Evolutionary conservation across 148 eudicot species (phyloP), one percentile per base, ranked within the genome.

Genomic region (Pharnaceum exiguum): DNA sequence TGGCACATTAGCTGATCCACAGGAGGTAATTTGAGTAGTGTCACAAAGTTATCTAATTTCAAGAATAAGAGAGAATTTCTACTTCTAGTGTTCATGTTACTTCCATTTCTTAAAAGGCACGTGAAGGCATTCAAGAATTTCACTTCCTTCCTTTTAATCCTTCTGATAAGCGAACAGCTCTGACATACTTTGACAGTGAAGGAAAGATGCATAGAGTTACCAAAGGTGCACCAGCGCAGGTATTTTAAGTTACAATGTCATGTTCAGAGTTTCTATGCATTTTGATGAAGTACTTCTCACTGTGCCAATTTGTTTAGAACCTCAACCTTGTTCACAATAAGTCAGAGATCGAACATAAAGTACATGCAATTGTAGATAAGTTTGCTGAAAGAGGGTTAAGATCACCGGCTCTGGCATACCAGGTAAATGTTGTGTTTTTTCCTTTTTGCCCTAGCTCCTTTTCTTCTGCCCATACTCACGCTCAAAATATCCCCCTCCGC

Each of bases 131-230:
- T 55, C 65, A 61, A 54, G 86, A 74, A 67, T 70, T 81, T 46
- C 86, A 81, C 69, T 81, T 81, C 44, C 80, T 81, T 30, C 77
- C 86, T 21, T 81, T 81, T 55, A 81, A 80, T 49, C 79, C 82
- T 45, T 71, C 68, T 21, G 85, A 77, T 44, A 81, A 77, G 39
- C 59, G 82, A 51, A 81, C 86, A 44, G 86, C 86, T 64, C 68
- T 81, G 36, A 81, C 82, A 2, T 81, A 77, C 62, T 58, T 69
- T 36, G 86, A 81, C 56, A 59, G 46, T 15, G 63, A 77, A 33
- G 82, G 82, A 21, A 69, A 66, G 46, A 74, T 72, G 82, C 79
- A 71, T 37, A 55, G 77, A 27, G 82, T 77, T 21, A 81, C 79
- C 73, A 81, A 81, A 72, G 86, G 86, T 35, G 86, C 86, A 56